Conservation (phyloP, 352 stramenopile genomes). For the Phytophthora foliorum region DNA sequence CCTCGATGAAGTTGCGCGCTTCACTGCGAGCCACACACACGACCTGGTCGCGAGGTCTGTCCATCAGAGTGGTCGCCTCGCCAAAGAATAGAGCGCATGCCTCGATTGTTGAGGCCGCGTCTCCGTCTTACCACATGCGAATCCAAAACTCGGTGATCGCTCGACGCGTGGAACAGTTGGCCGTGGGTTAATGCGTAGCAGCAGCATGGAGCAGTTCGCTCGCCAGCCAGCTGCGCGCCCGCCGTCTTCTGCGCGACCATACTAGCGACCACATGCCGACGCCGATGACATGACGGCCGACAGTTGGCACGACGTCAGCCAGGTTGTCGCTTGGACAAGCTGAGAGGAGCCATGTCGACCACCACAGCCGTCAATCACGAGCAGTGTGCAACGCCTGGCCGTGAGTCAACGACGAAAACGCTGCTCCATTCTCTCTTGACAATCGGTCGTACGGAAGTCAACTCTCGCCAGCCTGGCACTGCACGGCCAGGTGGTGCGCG, state of each 20-base stretch:
- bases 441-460: neutral
- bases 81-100: neutral
- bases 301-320: neutral
- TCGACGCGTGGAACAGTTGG: too few species aligned
- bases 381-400: constrained; percentile 11
- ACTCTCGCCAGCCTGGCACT: constrained; percentile 18
- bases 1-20: too few species aligned
- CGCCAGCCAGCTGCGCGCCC: constrained; percentile 11
- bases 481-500: constrained; percentile 26
- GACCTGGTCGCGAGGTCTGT: neutral
- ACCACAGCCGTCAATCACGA: neutral
- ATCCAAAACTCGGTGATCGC: neutral
- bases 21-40: neutral
- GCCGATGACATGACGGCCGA: constrained; percentile 15
- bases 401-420: constrained; percentile 22
- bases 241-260: constrained; percentile 15
- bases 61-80: neutral
- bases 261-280: neutral
- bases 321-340: constrained; percentile 17
- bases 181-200: neutral
- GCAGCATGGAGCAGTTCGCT: neutral
- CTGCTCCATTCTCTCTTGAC: constrained; percentile 21
- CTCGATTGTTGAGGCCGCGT: neutral
- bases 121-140: neutral
- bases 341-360: constrained; percentile 28